These are phyloP conservation scores for Sonneratia caseolaris DNA, from an alignment of 345 rosid genomes.

Conservation along the genomic window DNA sequence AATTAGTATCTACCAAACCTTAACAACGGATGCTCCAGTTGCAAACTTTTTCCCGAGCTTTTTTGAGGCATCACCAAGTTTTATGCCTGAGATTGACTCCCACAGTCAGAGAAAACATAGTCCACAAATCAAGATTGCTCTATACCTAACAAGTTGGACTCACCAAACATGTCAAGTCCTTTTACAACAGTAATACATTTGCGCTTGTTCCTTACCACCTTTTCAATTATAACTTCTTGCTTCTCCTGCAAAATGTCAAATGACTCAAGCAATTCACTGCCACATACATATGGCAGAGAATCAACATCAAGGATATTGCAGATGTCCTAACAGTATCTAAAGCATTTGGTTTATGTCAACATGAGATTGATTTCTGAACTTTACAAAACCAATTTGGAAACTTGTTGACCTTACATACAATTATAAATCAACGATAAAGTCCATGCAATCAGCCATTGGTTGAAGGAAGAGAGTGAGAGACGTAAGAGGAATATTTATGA, in stretches of 20 bases:
- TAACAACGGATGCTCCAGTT: slow-evolving; percentile 94
- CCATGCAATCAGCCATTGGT: too few species aligned
- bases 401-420: too few species aligned
- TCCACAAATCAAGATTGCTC: not conserved
- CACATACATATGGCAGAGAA: not conserved
- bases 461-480: too few species aligned
- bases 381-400: not conserved
- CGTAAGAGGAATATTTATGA: too few species aligned
- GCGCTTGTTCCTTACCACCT: slow-evolving; percentile 87
- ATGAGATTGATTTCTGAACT: not conserved
- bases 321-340: not conserved
- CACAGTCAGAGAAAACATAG: slow-evolving; percentile 5
- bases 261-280: not conserved
- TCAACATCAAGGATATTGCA: not conserved
- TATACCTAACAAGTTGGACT: slow-evolving; percentile 11
- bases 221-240: slow-evolving; percentile 83
- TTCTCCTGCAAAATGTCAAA: slow-evolving; percentile 40
- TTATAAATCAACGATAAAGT: too few species aligned
- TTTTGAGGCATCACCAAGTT: slow-evolving; percentile 88
- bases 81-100: slow-evolving; percentile 48
- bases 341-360: not conserved
- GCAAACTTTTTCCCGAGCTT: slow-evolving; percentile 96
- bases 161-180: slow-evolving; percentile 93
- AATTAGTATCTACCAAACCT: slow-evolving; percentile 31
- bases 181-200: slow-evolving; percentile 85